Evolutionary conservation across 2,329 filamentous ascomycete species (phyloP).

Genomic region (Sporothrix schenckii): DNA sequence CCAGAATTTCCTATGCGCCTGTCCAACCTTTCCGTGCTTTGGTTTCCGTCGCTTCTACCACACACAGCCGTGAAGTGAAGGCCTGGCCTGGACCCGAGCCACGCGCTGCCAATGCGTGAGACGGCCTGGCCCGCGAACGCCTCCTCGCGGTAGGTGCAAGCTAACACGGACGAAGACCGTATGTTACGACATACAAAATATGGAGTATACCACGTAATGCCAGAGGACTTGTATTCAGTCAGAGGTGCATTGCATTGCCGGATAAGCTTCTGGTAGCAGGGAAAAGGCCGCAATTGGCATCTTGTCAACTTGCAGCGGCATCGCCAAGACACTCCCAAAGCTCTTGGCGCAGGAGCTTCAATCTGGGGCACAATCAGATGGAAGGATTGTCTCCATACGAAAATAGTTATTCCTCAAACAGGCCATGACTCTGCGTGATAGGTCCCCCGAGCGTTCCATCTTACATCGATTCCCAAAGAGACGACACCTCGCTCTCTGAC

Average conservation of each 20-base stretch:
- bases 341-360: conserved; percentile 25
- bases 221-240: not conserved
- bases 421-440: not conserved
- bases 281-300: not conserved
- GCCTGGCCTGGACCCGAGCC: conserved; percentile 3
- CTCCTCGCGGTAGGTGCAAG: not conserved
- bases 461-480: not conserved
- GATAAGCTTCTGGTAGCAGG: conserved; percentile 9
- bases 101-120: conserved; percentile 19
- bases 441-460: not conserved
- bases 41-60: not conserved
- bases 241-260: not conserved
- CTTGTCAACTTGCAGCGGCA: conserved; percentile 7
- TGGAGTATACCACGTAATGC: not conserved
- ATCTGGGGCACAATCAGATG: not conserved
- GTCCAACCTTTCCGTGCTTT: not conserved
- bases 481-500: not conserved
- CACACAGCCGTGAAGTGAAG: not conserved
- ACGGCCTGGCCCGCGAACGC: conserved; percentile 15
- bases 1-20: not conserved
- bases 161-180: not conserved
- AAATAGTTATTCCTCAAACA: not conserved
- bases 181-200: not conserved
- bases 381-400: not conserved
- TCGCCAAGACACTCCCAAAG: conserved; percentile 13